Evolutionary conservation across 2,329 filamentous ascomycete species (phyloP), one percentile per base, ranked within the genome.

Genomic region (Westerdykella ornata): DNA sequence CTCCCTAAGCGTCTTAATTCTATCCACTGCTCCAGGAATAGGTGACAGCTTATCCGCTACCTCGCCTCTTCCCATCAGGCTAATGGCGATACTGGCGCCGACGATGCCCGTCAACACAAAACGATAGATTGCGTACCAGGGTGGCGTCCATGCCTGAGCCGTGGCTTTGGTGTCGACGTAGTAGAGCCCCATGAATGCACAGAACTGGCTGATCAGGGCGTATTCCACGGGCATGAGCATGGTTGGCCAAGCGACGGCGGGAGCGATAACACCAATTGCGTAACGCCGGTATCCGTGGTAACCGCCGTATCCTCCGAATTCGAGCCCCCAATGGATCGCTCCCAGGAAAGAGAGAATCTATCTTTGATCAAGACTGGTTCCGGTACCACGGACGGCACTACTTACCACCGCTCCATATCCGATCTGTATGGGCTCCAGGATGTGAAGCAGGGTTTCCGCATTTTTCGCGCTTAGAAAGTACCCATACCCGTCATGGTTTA

Each of bases 21-120:
- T 64, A 47, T 75, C 71, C 12, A 68, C 68, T 4, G 59, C 52
- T 26, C 53, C 49, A 6, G 72, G 69, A 31, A 67, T 63, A n/a
- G 28, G 37, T 2, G 35, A 18, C 52, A 81, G 69, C 56, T 74
- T 71, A 52, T 78, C 73, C 32, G 72, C 74, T 52, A 94, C 81
- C 69, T 89, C 84, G 57, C 88, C 84, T 46, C 89, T 81, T 31
- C 87, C 88, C 48, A 96, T 77, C 51, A 96, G 71, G 48, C 80
- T 90, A 53, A 87, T 70, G 32, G 92, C 80, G 52, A 96, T 90
- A 48, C 84, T 82, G 33, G 79, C 73, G 30, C 90, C 89, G 19
- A 95, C 89, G 46, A 96, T 77, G 63, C 89, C 90, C 2, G 90
- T 96, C 54, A 96, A 74, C 7, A 94, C 82, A 67, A 95, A 96